Evolutionary conservation across 2,329 filamentous ascomycete genomes (phyloP), one percentile per base, ranked within the genome.

Genomic region (Nigrospora oryzae): DNA sequence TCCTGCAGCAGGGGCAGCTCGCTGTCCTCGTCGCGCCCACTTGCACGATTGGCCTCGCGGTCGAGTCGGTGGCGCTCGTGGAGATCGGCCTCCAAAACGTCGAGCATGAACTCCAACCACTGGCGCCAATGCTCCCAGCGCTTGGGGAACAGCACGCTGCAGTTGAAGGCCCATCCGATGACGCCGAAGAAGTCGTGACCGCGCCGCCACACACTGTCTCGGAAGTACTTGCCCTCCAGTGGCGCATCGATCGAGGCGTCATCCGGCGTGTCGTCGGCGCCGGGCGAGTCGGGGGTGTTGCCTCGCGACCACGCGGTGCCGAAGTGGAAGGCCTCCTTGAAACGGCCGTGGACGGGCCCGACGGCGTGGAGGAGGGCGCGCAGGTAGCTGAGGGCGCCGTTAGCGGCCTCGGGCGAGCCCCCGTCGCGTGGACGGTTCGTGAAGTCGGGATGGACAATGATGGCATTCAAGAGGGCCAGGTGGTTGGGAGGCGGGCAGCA

Each of bases 111-210:
- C 32, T 83, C 77, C 13, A 97, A 69, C 86, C 89, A 95, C 8
- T 79, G 65, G 53, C 75, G 81, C 89, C 90, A 97, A 57, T 82
- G 76, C 41, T 73, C 75, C 91, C 93, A 97, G 16, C 91, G 76
- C 36, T 77, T 73, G 2, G 81, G 81, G 53, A 91, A 73, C 31
- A 76, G 63, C 2, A 85, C 75, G 42, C 88, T 90, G 66, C 91
- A 97, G 59, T 91, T 93, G 62, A 97, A 89, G 0, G 87, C 85
- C 93, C 93, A 97, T 4, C 91, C 93, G 0, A 93, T 75, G 0
- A 87, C 78, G 36, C 82, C 77, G 89, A 93, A 98, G 56, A 97
- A 94, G 58, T 95, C 88, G 49, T 86, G 81, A 1, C 84, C 86
- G n/a, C 79, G 76, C 14, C 68, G 69, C 79, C 86, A 95, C 2